A percentile compares a stretch with the other conserved stretches of the same genome.
Evolutionary conservation across 768 basidiomycete genomes (phyloP).

Genomic region (Roridomyces roridus): DNA sequence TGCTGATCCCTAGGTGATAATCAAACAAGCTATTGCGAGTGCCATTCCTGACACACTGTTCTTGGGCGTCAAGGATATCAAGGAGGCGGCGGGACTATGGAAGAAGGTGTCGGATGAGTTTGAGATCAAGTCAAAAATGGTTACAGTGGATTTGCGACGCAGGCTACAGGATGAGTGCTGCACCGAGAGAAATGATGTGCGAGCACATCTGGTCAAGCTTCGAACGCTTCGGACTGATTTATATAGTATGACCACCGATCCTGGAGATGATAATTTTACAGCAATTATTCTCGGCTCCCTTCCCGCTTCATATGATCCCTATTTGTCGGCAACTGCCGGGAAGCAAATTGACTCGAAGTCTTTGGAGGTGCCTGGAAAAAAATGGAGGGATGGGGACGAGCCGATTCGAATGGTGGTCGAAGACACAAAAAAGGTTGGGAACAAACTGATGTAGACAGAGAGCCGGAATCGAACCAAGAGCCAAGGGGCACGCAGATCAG

Average conservation of each 20-base stretch:
- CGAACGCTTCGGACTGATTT: constrained; percentile 17
- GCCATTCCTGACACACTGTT: constrained; percentile 26
- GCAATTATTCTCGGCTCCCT: constrained; percentile 31
- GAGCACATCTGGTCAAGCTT: constrained; percentile 24
- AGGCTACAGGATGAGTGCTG: constrained; percentile 26
- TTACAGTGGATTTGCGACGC: constrained; percentile 27
- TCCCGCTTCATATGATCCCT: constrained; percentile 25
- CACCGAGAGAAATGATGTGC: constrained; percentile 25
- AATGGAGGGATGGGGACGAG: too few species aligned
- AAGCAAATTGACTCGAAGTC: too few species aligned
- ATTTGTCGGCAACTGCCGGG: too few species aligned
- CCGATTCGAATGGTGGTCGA: too few species aligned
- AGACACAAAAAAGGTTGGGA: too few species aligned
- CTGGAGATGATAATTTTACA: constrained; percentile 23
- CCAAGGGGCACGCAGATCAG: too few species aligned
- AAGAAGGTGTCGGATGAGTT: constrained; percentile 14
- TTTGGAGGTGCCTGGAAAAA: too few species aligned
- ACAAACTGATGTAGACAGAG: too few species aligned
- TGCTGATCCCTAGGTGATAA: too few species aligned
- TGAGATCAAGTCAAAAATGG: constrained; percentile 23
- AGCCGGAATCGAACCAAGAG: too few species aligned
- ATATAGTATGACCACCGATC: constrained; percentile 21
- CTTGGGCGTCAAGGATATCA: constrained; percentile 25
- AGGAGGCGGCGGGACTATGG: too few species aligned
- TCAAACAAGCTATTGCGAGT: constrained; percentile 24